Percentiles rank a stretch among this genome's conserved stretches.
Conservation (phyloP, 116 monocot genomes). For the Posidonia oceanica region DNA sequence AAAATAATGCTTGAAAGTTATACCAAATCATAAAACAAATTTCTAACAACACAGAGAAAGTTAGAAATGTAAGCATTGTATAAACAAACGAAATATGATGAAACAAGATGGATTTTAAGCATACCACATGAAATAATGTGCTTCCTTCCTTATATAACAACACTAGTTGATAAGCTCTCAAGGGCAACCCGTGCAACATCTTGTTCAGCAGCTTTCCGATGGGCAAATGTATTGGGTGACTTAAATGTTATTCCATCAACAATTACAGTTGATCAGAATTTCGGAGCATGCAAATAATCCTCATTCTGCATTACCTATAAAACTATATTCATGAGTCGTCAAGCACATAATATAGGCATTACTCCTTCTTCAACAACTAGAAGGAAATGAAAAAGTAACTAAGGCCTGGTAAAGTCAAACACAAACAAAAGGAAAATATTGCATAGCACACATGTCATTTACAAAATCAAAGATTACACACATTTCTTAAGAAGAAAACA, state of each 20-base stretch:
- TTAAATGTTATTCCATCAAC: conserved; percentile 34
- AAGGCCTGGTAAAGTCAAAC: too few relatives aligned
- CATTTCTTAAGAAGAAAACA: too few relatives aligned
- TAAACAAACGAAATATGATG: too few relatives aligned
- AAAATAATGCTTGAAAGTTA: too few relatives aligned
- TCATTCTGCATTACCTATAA: conserved; percentile 9
- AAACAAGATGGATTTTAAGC: not conserved
- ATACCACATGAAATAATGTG: conserved; percentile 18
- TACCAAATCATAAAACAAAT: not conserved
- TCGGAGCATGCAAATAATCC: conserved; percentile 31
- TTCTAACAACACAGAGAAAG: too few relatives aligned
- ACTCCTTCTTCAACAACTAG: too few relatives aligned
- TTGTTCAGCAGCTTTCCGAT: conserved; percentile 60
- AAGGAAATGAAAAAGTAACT: too few relatives aligned
- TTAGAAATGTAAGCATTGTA: not conserved
- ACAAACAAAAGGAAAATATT: too few relatives aligned
- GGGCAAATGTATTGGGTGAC: conserved; percentile 26
- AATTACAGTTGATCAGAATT: conserved; percentile 35
- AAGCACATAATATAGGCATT: too few relatives aligned
- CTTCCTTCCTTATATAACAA: conserved; percentile 18
- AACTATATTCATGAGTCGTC: not conserved
- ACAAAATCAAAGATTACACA: too few relatives aligned
- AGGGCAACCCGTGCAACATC: conserved; percentile 49
- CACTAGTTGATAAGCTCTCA: conserved; percentile 20
- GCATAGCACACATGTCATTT: too few relatives aligned